Evolutionary conservation across 2,329 filamentous ascomycete genomes (phyloP).

Genomic region (Ophiostoma himal-ulmi): DNA sequence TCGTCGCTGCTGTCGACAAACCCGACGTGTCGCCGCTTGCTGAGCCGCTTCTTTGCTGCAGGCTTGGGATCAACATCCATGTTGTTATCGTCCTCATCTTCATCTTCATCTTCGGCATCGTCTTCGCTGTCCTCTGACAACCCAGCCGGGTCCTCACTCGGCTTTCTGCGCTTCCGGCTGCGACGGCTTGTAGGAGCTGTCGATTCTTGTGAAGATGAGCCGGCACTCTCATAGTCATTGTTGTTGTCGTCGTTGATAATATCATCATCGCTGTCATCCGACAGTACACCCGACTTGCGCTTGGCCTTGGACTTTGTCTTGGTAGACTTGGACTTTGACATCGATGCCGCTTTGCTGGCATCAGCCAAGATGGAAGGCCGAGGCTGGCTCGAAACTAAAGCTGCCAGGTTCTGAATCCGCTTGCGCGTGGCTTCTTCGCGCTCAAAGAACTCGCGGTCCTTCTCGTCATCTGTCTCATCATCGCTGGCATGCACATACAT

Average conservation of each 20-base stretch:
- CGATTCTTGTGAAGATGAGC: not conserved
- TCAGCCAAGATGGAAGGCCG: not conserved
- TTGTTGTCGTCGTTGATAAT: constrained; percentile 22
- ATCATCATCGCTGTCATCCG: constrained; percentile 25
- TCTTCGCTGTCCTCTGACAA: constrained; percentile 15
- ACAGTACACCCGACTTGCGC: constrained; percentile 28
- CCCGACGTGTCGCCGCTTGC: constrained; percentile 21
- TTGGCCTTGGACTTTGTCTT: constrained; percentile 10
- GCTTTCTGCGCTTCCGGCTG: constrained; percentile 23
- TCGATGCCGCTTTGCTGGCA: not conserved
- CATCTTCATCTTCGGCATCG: constrained; percentile 11
- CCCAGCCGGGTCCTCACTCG: constrained; percentile 22
- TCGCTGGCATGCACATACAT: constrained; percentile 77
- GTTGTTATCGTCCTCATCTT: not conserved
- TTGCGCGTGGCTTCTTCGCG: constrained; percentile 62
- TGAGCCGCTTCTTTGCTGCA: constrained; percentile 23
- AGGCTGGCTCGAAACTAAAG: not conserved
- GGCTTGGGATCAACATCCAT: constrained; percentile 22
- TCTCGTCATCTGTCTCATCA: constrained; percentile 79
- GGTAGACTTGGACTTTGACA: not conserved
- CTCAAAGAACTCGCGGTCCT: constrained; percentile 67
- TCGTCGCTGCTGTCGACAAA: constrained; percentile 30
- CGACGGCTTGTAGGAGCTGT: not conserved
- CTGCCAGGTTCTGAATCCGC: constrained; percentile 36
- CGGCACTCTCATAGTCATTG: not conserved